phyloP scores from a whole-genome alignment of 495 filamentous ascomycete genomes.

The Aspergillus cavernicola region DNA sequence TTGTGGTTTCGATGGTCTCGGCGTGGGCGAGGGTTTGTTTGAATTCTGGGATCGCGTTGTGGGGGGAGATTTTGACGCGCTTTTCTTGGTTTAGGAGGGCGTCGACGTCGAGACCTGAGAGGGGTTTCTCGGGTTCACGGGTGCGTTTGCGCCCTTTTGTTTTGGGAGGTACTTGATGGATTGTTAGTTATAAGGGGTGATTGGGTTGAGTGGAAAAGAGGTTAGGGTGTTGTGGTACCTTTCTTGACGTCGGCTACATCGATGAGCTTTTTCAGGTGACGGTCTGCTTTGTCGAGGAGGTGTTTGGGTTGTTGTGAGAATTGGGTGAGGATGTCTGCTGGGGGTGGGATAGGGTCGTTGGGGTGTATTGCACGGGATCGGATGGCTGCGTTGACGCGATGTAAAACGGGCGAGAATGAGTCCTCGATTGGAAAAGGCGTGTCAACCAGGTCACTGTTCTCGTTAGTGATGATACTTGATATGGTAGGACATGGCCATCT shows the following conservation, averaged over 20 bases:
- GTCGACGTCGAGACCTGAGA: constrained; percentile 87
- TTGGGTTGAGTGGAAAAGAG: background rate
- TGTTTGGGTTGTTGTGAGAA: constrained; percentile 72
- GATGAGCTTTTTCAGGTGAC: constrained; percentile 59
- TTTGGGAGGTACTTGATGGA: constrained; percentile 70
- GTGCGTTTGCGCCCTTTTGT: constrained; percentile 67
- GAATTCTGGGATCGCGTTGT: constrained; percentile 90
- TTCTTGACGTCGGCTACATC: constrained; percentile 79
- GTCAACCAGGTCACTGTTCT: constrained; percentile 58
- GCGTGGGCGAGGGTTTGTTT: constrained; percentile 70
- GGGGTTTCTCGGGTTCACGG: constrained; percentile 71
- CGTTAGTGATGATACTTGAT: background rate
- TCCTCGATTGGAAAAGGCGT: constrained; percentile 73
- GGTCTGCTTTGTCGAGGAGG: constrained; percentile 52
- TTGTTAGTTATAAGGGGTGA: background rate
- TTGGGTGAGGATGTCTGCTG: constrained; percentile 63
- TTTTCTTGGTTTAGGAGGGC: constrained; percentile 64
- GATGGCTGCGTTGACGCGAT: constrained; percentile 82
- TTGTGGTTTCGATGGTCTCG: constrained; percentile 57
- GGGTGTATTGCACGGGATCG: constrained; percentile 76
- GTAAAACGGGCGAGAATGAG: constrained; percentile 84
- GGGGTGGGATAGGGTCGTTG: constrained; percentile 60
- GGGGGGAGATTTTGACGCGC: constrained; percentile 60
- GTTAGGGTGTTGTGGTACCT: constrained; percentile 41
- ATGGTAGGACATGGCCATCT: constrained; percentile 17